Conservation (phyloP, 2,329 filamentous ascomycete species). For the Venturia carpophila region DNA sequence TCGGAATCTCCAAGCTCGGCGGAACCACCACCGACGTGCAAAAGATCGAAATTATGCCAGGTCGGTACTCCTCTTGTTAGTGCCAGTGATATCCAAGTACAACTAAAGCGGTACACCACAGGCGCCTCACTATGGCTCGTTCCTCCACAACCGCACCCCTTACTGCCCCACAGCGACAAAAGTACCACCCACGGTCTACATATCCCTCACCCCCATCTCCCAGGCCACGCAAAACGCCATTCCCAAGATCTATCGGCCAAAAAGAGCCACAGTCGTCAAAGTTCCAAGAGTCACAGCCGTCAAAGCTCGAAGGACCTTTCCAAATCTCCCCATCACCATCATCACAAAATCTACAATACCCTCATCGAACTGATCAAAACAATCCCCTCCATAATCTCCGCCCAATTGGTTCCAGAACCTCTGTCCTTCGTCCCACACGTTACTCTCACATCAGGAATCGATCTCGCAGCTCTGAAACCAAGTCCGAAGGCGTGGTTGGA, state of each 20-base stretch:
- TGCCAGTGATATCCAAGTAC: not conserved
- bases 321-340: not conserved
- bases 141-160: not conserved
- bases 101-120: not conserved
- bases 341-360: not conserved
- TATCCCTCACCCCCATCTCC: constrained; percentile 10
- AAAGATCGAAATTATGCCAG: not conserved
- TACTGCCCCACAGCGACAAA: not conserved
- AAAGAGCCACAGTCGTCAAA: not conserved
- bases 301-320: not conserved
- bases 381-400: not conserved
- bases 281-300: not conserved
- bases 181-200: not conserved
- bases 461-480: constrained; percentile 6
- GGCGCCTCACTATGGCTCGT: constrained; percentile 14
- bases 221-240: not conserved
- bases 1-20: no score
- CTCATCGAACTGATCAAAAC: not conserved
- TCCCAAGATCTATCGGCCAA: not conserved
- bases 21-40: no score
- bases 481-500: not conserved
- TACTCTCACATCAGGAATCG: constrained; percentile 4
- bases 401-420: not conserved
- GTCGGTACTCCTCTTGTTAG: not conserved
- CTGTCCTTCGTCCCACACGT: not conserved